Evolutionary conservation across 805 yeast genomes (phyloP).

Genomic region (Lipomyces sp.): DNA sequence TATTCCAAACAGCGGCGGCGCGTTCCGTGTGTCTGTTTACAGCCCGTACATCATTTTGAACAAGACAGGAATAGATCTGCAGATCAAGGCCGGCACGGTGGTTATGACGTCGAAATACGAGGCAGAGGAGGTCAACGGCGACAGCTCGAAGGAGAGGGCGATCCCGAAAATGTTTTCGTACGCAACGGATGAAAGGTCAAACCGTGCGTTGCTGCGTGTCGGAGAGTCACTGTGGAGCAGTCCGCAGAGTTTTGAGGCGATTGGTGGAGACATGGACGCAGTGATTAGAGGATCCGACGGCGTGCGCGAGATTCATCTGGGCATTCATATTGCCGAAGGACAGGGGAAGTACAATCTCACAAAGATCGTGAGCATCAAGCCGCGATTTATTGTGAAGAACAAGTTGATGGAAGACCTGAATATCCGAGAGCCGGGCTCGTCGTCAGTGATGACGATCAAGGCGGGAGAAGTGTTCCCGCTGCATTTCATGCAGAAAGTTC

Average conservation of each 20-base stretch:
- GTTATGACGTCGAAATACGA: conserved; percentile 44
- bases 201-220: conserved; percentile 63
- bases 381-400: conserved; percentile 76
- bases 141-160: conserved; percentile 34
- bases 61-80: conserved; percentile 66
- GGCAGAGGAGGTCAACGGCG: conserved; percentile 10
- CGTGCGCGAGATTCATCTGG: conserved; percentile 63
- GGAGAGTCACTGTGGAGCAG: conserved; percentile 70
- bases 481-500: conserved; percentile 54
- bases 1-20: conserved; percentile 51
- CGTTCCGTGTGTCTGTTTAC: conserved; percentile 65
- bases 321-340: conserved; percentile 75
- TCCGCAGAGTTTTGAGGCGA: conserved; percentile 80
- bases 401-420: conserved; percentile 53
- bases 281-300: conserved; percentile 39
- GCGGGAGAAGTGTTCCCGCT: conserved; percentile 35
- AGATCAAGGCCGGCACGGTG: conserved; percentile 54
- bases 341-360: conserved; percentile 75
- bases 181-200: conserved; percentile 55
- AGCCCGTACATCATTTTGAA: conserved; percentile 84
- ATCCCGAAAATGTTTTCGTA: conserved; percentile 84
- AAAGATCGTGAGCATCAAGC: conserved; percentile 74
- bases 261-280: conserved; percentile 73
- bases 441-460: conserved; percentile 38
- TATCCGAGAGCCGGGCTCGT: conserved; percentile 66